phyloP scores from a whole-genome alignment of 192 early-diverging fungal genomes.

The Entomortierella parvispora region DNA sequence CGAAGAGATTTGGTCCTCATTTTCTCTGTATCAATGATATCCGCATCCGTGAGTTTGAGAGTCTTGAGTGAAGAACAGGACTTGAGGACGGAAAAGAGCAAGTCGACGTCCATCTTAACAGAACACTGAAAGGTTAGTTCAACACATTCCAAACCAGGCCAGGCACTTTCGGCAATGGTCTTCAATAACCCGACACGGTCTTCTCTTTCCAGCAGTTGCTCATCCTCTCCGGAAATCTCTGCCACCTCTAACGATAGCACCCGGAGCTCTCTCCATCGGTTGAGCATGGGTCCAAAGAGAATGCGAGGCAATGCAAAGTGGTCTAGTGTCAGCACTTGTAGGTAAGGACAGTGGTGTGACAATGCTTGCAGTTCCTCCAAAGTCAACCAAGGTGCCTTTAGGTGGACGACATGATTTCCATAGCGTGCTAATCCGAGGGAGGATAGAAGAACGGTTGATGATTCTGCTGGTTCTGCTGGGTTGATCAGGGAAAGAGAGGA shows the following conservation, averaged over 20 bases:
- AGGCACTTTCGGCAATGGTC: slow-evolving; percentile 9
- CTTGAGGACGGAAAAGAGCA: slow-evolving; percentile 4
- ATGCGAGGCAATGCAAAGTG: slow-evolving; percentile 8
- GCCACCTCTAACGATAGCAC: slow-evolving; percentile 11
- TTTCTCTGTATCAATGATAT: slow-evolving; percentile 12
- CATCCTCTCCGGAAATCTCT: slow-evolving; percentile 4
- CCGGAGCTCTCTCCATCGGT: neutral
- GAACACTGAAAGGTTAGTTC: slow-evolving; percentile 23
- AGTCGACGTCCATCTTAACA: slow-evolving; percentile 7
- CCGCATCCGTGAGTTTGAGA: slow-evolving; percentile 21
- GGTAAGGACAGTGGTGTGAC: slow-evolving; percentile 7
- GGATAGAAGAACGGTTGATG: slow-evolving; percentile 1
- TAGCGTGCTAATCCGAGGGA: slow-evolving; percentile 4
- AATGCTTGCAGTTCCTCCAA: neutral
- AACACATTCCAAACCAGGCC: slow-evolving; percentile 8
- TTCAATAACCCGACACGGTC: slow-evolving; percentile 4
- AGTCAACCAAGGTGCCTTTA: slow-evolving; percentile 19
- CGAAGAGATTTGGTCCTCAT: neutral
- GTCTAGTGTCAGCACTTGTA: slow-evolving; percentile 14
- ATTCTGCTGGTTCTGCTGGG: neutral
- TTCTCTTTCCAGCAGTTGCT: neutral
- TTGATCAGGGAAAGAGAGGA: neutral
- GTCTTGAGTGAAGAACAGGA: slow-evolving; percentile 1
- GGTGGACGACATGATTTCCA: slow-evolving; percentile 5
- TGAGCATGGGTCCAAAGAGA: slow-evolving; percentile 3